Evolutionary conservation across 78 protist species (phyloP), one percentile per base, ranked within the genome.

Genomic region (Dictyostelium purpureum): DNA sequence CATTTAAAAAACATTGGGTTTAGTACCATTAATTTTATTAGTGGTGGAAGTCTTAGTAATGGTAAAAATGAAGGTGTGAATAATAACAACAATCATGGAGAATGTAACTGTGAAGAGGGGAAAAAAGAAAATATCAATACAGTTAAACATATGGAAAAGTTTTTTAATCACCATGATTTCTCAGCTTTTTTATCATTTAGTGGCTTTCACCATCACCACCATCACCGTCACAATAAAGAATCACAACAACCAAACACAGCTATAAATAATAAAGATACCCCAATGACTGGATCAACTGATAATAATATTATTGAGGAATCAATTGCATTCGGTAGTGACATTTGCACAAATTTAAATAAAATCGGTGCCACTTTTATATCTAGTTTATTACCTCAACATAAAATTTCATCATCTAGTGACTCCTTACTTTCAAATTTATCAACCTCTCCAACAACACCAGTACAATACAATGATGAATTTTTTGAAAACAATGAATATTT

Each of bases 161-260:
- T 67, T n/a, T 67, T 67, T 38, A 38, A 59, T n/a, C 38, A 77
- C n/a, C 85, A 77, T 12, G 85, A 77, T 21, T 77, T 77, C 40
- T 31, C 69, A 38, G 85, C 51, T 38, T 77, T 77, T 65, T 52
- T 77, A 11, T 57, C 85, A 38, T 26, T 42, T 56, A 33, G 54
- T 74, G 59, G 43, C 14, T 31, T 21, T 28, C n/a, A 21, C 19
- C 54, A 74, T 51, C 80, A 74, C 1, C 66, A 74, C 40, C 52
- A 33, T 24, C 19, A 33, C 51, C 19, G 19, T 37, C 12, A 12
- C 16, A 33, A 28, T 51, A 10, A 49, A 45, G 43, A 16, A 4
- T 6, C 31, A 31, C 76, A 14, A 16, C 40, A 43, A 14, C 7
- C 24, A 12, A 35, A 5, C 1, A 10, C 59, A 70, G 80, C 16